phyloP scores from a whole-genome alignment of 2,329 filamentous ascomycete species.

The Aspergillus proliferans region DNA sequence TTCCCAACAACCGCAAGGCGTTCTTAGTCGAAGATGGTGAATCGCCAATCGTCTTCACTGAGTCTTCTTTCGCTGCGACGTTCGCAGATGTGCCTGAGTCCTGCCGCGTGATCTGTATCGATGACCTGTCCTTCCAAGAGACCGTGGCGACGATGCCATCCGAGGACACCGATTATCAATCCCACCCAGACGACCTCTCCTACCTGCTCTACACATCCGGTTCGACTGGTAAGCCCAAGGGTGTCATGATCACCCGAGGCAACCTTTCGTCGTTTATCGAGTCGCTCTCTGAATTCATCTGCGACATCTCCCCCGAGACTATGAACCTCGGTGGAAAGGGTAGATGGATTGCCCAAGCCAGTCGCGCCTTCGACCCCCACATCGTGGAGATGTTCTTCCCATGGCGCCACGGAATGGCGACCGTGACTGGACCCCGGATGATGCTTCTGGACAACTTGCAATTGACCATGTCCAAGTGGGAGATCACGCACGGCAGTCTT shows the following conservation, averaged over 20 bases:
- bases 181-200: conserved; percentile 29
- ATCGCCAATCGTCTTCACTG: conserved; percentile 58
- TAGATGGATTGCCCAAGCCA: conserved; percentile 11
- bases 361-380: conserved; percentile 12
- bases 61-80: conserved; percentile 38
- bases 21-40: conserved; percentile 73
- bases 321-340: conserved; percentile 5
- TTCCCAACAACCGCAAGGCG: conserved; percentile 64
- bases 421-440: conserved; percentile 6
- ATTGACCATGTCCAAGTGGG: not conserved
- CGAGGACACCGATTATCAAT: conserved; percentile 26
- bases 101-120: conserved; percentile 44
- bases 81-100: conserved; percentile 31
- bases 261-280: conserved; percentile 42
- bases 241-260: conserved; percentile 80
- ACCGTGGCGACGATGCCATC: conserved; percentile 30
- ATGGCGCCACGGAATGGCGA: conserved; percentile 11
- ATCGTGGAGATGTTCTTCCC: conserved; percentile 10
- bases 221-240: conserved; percentile 80
- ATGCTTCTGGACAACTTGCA: conserved; percentile 10
- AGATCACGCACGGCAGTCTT: not conserved
- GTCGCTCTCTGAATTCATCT: conserved; percentile 10
- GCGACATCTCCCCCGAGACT: conserved; percentile 7
- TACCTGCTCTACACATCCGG: conserved; percentile 52
- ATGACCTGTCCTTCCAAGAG: conserved; percentile 28